Evolutionary conservation across 2,329 filamentous ascomycete species (phyloP), one percentile per base, ranked within the genome.

Genomic region (Arthroderma sp.): DNA sequence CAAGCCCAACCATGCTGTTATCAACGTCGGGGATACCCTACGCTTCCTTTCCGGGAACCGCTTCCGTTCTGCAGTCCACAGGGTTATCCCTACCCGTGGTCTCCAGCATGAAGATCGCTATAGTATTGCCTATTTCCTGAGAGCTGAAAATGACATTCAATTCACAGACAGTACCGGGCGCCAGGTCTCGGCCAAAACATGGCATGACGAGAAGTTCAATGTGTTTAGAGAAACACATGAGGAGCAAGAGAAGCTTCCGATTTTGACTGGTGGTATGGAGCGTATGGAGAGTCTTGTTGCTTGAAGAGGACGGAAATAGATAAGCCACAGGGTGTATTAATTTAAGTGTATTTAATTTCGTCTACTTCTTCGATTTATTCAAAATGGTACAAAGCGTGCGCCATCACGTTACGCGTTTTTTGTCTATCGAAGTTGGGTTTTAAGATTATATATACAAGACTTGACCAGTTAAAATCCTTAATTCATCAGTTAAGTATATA

Each of bases 1-100:
- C 2, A 60, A 62, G 19, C 59, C 62, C 1, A 62, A 62, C 1
- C 63, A 67, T 56, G 68, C 67, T 13, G 64, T 71, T 51, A 62
- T 70, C 59, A 72, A 70, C 60, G 63, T 72, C 31, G 70, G 67
- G 2, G 68, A 72, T 56, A 60, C 61, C 15, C 55, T 70, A 47
- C 64, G 65, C 6, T 62, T 63, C 51, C 55, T 66, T 13, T 64
- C 66, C 0, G 60, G 60, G 7, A 57, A 59, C 5, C 43, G 43
- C 11, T 54, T 68, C 2, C 51, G 56, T 9, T 64, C 61, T 2
- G 59, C 56, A 35, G 44, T 65, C 13, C 66, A 67, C 57, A 61
- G 66, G 11, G 66, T 67, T n/a, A 56, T 63, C 15, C 64, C 62
- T 13, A 52, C 58, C 4, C 41, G 47, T 8, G 61, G 58, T 7